phyloP scores from a whole-genome alignment of 768 basidiomycete genomes.

The Auriscalpium microsporum region DNA sequence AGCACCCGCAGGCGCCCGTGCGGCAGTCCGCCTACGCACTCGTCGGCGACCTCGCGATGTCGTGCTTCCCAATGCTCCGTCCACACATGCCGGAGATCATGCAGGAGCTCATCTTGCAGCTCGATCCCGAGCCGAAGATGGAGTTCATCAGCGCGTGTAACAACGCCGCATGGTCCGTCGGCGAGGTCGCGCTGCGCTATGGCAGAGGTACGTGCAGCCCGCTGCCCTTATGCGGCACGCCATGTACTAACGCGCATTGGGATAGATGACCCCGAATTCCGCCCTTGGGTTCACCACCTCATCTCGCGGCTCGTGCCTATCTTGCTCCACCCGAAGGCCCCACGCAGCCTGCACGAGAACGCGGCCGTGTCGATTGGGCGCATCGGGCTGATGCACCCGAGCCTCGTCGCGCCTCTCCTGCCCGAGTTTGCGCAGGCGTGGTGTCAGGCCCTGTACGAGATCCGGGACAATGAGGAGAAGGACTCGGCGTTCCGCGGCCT shows the following conservation, averaged over 20 bases:
- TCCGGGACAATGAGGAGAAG: constrained; percentile 99
- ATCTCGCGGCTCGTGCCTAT: constrained; percentile 89
- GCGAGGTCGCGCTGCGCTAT: constrained; percentile 92
- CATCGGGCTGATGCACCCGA: constrained; percentile 88
- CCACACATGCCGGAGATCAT: constrained; percentile 85
- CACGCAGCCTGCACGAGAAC: constrained; percentile 92
- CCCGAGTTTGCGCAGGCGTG: constrained; percentile 89
- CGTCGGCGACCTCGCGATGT: constrained; percentile 96
- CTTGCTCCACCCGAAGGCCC: constrained; percentile 84
- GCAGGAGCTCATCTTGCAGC: constrained; percentile 80
- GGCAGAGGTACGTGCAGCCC: constrained; percentile 50
- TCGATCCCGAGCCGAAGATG: constrained; percentile 86
- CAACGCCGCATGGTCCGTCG: constrained; percentile 99
- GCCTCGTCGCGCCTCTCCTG: constrained; percentile 80
- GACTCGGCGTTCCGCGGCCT: constrained; percentile 97
- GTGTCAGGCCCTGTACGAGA: constrained; percentile 96
- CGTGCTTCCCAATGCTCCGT: constrained; percentile 80
- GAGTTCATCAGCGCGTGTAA: constrained; percentile 97
- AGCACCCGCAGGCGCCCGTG: constrained; percentile 93
- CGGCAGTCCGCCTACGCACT: constrained; percentile 97
- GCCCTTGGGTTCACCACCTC: constrained; percentile 83
- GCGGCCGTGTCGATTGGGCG: constrained; percentile 97
- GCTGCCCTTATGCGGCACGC: too few species aligned
- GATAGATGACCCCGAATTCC: constrained; percentile 76
- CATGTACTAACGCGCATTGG: not conserved